Evolutionary conservation across 2,329 filamentous ascomycete genomes (phyloP).

Genomic region (Colletotrichum tofieldiae): DNA sequence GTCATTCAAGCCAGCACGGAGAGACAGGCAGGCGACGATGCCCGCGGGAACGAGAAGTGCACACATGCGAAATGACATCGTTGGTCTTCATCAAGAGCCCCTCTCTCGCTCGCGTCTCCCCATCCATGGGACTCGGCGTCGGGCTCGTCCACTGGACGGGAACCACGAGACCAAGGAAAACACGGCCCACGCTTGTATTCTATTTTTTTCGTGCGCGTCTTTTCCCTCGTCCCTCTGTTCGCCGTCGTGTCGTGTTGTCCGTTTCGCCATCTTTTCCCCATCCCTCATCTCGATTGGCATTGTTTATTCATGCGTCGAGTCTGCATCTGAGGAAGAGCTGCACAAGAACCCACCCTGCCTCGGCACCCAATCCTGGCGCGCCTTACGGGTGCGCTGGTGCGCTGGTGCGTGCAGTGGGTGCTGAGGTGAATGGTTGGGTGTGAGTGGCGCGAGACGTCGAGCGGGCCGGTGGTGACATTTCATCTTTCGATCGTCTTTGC

Average conservation of each 20-base stretch:
- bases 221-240: background rate
- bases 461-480: slow-evolving; percentile 23
- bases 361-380: slow-evolving; percentile 22
- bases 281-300: slow-evolving; percentile 39
- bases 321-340: background rate
- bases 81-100: background rate
- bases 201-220: background rate
- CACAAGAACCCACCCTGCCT: slow-evolving; percentile 24
- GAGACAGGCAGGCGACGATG: background rate
- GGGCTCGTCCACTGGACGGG: too few relatives aligned
- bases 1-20: slow-evolving; percentile 7
- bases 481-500: slow-evolving; percentile 1
- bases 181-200: slow-evolving; percentile 15
- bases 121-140: too few relatives aligned
- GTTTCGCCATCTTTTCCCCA: slow-evolving; percentile 13
- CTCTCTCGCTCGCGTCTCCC: background rate
- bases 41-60: background rate
- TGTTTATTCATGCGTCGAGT: slow-evolving; percentile 41
- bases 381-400: background rate
- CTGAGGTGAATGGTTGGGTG: background rate
- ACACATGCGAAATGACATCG: slow-evolving; percentile 27
- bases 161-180: background rate
- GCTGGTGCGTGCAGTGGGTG: background rate
- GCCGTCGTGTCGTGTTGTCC: slow-evolving; percentile 3
- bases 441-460: background rate